A percentile compares a stretch with the other conserved stretches of the same genome.
Conservation (phyloP, 1,284 basidiomycete genomes). For the Cutaneotrichosporon cavernicola region DNA sequence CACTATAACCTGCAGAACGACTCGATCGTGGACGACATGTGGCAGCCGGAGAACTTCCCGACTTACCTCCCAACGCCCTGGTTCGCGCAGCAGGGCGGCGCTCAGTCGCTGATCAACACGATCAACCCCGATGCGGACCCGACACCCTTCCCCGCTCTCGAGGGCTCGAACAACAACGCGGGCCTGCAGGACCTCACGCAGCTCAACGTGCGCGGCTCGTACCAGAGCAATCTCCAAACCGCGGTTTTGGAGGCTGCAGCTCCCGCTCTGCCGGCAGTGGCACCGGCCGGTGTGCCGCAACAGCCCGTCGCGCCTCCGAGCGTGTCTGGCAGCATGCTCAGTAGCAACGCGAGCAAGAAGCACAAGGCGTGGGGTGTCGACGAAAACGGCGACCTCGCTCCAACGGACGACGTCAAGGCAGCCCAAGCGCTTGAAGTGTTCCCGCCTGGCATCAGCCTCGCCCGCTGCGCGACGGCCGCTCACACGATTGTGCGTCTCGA, state of each 20-base stretch:
- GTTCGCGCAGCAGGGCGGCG: conserved; percentile 44
- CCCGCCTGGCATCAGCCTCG: conserved; percentile 52
- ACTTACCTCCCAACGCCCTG: conserved; percentile 47
- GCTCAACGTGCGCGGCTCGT: conserved; percentile 9
- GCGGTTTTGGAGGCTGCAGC: not conserved
- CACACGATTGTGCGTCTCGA: conserved; percentile 53
- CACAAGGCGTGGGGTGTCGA: conserved; percentile 53
- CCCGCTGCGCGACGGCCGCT: conserved; percentile 51
- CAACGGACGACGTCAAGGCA: conserved; percentile 14
- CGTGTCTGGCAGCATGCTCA: not conserved
- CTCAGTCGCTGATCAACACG: conserved; percentile 27
- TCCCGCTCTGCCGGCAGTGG: not conserved
- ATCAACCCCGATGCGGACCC: not conserved
- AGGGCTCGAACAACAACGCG: not conserved
- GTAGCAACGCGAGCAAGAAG: conserved; percentile 13
- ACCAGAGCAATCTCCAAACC: conserved; percentile 9
- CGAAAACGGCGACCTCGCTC: conserved; percentile 31
- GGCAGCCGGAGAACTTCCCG: conserved; percentile 46
- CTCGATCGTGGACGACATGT: conserved; percentile 39
- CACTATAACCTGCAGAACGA: conserved; percentile 16
- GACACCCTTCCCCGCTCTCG: conserved; percentile 4
- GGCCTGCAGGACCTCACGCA: conserved; percentile 1
- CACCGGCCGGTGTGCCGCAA: not conserved
- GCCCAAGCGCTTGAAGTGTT: conserved; percentile 33
- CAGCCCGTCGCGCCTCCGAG: not conserved